Evolutionary conservation across 495 filamentous ascomycete species (phyloP).

Genomic region (Patellaria atrata): DNA sequence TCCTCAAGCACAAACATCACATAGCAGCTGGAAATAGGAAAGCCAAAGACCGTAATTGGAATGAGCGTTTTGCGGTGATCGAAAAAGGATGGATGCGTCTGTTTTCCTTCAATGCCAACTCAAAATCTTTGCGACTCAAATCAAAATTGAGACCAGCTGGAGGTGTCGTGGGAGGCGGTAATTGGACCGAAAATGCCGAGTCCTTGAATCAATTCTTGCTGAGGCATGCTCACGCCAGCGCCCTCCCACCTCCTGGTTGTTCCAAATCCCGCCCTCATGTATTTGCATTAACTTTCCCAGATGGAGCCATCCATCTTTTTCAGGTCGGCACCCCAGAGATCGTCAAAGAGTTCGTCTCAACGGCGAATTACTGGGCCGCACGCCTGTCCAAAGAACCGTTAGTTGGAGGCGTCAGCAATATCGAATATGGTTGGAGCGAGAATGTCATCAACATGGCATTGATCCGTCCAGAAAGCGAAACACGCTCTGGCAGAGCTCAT

Average conservation of each 20-base stretch:
- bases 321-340: constrained; percentile 94
- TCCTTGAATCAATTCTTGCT: constrained; percentile 74
- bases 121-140: constrained; percentile 58
- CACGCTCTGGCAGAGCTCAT: constrained; percentile 27
- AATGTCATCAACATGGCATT: constrained; percentile 66
- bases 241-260: constrained; percentile 80
- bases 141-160: constrained; percentile 38
- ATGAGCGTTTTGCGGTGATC: constrained; percentile 92
- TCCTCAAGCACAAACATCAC: constrained; percentile 92
- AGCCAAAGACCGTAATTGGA: constrained; percentile 86
- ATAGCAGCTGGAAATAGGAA: constrained; percentile 78
- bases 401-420: constrained; percentile 83
- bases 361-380: constrained; percentile 96
- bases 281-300: constrained; percentile 87
- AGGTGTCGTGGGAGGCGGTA: constrained; percentile 77
- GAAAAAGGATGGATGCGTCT: constrained; percentile 91
- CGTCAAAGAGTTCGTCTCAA: constrained; percentile 81
- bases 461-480: constrained; percentile 27
- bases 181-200: constrained; percentile 93
- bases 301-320: constrained; percentile 90
- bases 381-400: constrained; percentile 85
- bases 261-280: constrained; percentile 83
- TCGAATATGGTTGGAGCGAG: constrained; percentile 96
- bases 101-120: constrained; percentile 70
- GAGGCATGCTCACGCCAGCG: constrained; percentile 82